A percentile compares a stretch with the other conserved stretches of the same genome.
phyloP scores from a whole-genome alignment of 768 basidiomycete genomes.

The Rhodotorula kratochvilovae region DNA sequence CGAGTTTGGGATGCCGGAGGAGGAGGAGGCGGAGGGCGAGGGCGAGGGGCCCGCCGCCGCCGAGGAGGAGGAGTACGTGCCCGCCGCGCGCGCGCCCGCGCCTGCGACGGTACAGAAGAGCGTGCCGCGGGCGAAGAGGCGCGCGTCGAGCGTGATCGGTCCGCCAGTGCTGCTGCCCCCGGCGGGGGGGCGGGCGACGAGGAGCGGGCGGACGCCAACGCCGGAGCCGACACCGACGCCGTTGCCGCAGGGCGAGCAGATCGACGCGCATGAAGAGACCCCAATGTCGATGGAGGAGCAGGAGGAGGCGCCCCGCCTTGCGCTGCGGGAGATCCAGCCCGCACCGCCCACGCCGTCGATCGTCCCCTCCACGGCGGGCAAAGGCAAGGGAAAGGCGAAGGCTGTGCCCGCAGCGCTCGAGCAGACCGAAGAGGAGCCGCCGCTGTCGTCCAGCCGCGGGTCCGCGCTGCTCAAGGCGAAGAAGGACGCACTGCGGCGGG shows the following conservation, averaged over 20 bases:
- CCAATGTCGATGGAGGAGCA: not conserved
- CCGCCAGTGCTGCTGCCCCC: not conserved
- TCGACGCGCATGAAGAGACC: too few relatives aligned
- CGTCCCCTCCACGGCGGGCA: not conserved
- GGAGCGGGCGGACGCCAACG: not conserved
- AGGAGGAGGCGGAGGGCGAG: not conserved
- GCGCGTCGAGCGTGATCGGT: not conserved
- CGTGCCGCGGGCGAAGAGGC: not conserved
- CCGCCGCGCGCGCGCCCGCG: too few relatives aligned
- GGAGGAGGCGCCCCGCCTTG: not conserved
- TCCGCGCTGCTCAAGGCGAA: slow-evolving; percentile 10
- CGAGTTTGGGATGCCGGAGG: not conserved
- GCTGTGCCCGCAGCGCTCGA: not conserved
- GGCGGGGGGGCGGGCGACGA: not conserved
- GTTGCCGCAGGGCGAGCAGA: too few relatives aligned
- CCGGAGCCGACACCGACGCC: not conserved
- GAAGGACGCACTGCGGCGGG: slow-evolving; percentile 14
- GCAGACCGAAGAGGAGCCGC: not conserved
- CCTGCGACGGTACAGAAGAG: not conserved
- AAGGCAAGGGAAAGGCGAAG: not conserved
- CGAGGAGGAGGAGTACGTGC: not conserved
- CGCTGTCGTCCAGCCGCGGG: not conserved
- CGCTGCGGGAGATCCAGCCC: not conserved
- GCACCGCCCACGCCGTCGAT: not conserved
- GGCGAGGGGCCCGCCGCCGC: not conserved